Conservation (phyloP, 2,329 filamentous ascomycete genomes). For the Didymellaceae sp. region DNA sequence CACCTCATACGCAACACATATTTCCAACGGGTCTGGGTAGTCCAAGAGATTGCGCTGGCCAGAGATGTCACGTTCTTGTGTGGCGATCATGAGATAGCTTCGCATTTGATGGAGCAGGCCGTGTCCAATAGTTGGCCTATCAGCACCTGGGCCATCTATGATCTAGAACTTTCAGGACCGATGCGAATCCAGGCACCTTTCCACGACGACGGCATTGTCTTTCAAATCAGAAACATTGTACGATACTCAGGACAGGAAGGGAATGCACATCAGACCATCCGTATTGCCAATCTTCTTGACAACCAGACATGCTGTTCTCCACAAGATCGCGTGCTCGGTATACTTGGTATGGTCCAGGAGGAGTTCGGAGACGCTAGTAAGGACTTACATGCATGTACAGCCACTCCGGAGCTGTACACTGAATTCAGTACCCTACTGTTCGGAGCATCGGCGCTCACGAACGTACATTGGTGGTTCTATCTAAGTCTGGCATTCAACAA, state of each 20-base stretch:
- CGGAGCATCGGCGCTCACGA: background rate
- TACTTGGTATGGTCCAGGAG: conserved; percentile 5
- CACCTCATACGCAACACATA: conserved; percentile 1
- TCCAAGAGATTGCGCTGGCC: conserved; percentile 2
- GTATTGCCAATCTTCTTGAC: conserved; percentile 6
- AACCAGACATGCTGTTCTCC: conserved; percentile 1
- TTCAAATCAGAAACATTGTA: background rate
- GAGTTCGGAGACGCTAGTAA: background rate
- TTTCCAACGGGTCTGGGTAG: conserved; percentile 4
- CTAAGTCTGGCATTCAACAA: conserved; percentile 6
- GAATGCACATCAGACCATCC: conserved; percentile 4
- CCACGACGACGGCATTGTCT: conserved; percentile 4
- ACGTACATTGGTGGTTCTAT: conserved; percentile 3
- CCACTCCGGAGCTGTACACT: conserved; percentile 1
- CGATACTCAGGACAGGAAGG: background rate
- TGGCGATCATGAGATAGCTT: conserved; percentile 2
- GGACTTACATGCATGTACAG: background rate
- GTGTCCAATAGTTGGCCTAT: background rate
- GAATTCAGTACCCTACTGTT: conserved; percentile 2
- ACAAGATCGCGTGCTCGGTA: conserved; percentile 5
- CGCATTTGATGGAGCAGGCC: background rate
- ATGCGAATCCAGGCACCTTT: background rate
- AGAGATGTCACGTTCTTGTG: conserved; percentile 1
- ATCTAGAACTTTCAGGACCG: background rate
- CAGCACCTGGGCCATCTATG: background rate